Percentiles rank a stretch among this genome's conserved stretches.
These are phyloP conservation scores for Lindgomyces ingoldianus DNA, from an alignment of 495 filamentous ascomycete species.

Conservation along the genomic window DNA sequence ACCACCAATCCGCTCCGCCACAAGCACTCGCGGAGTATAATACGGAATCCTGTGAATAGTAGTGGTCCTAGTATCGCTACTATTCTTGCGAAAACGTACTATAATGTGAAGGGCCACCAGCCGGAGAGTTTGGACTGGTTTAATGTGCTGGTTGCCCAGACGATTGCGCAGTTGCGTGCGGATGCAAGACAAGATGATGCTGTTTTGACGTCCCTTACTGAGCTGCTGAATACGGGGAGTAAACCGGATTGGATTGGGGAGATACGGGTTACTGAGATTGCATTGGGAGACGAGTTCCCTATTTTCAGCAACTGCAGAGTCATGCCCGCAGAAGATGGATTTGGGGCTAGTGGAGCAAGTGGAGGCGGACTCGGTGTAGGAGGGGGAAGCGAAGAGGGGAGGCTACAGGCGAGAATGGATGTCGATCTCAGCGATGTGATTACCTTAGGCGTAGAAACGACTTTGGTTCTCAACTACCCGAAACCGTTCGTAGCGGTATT, in stretches of 20 bases:
- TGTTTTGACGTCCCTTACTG: conserved; percentile 89
- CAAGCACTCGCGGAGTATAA: conserved; percentile 43
- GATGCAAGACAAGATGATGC: conserved; percentile 90
- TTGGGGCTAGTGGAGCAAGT: conserved; percentile 9
- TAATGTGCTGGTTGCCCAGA: conserved; percentile 95
- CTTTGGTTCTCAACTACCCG: conserved; percentile 89
- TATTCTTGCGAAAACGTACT: conserved; percentile 95
- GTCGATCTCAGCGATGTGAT: conserved; percentile 95
- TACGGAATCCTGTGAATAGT: conserved; percentile 51
- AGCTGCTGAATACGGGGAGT: conserved; percentile 76
- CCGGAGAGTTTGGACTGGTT: conserved; percentile 99
- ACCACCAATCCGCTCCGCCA: conserved; percentile 35
- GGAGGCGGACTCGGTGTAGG: neutral
- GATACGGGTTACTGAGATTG: conserved; percentile 90
- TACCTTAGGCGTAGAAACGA: conserved; percentile 91
- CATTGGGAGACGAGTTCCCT: conserved; percentile 92
- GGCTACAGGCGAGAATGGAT: conserved; percentile 94
- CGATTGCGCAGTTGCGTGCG: conserved; percentile 89
- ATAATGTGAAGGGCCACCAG: conserved; percentile 92
- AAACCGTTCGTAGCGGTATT: conserved; percentile 86
- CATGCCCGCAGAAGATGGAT: conserved; percentile 72
- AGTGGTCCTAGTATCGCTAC: conserved; percentile 67
- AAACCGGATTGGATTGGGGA: conserved; percentile 91
- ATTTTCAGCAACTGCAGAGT: conserved; percentile 99
- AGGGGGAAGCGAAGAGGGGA: conserved; percentile 53